Conservation (phyloP, 1,139 yeast genomes). For the Saccharomyces uvarum region DNA sequence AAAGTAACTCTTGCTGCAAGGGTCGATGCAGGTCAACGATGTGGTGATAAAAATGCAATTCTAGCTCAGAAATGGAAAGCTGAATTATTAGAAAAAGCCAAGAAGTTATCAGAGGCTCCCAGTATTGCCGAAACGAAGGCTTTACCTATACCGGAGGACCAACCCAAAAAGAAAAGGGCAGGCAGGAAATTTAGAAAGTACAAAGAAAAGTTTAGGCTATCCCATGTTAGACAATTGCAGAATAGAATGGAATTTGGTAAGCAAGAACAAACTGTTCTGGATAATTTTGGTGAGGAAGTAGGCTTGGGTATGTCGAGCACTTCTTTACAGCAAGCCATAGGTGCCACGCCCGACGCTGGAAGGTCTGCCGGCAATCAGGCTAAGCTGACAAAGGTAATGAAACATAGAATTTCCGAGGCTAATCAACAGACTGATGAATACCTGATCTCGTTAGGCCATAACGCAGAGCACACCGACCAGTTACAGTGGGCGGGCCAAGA, state of each 20-base stretch:
- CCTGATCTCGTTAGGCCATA: constrained; percentile 7
- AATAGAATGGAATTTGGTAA: constrained; percentile 80
- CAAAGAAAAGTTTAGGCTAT: constrained; percentile 72
- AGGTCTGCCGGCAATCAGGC: constrained; percentile 40
- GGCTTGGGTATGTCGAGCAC: constrained; percentile 65
- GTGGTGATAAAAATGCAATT: constrained; percentile 40
- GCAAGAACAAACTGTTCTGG: constrained; percentile 54
- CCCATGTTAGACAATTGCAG: constrained; percentile 76
- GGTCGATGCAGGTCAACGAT: constrained; percentile 42
- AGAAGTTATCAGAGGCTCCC: constrained; percentile 73
- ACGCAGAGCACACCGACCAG: neutral
- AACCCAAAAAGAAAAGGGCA: constrained; percentile 74
- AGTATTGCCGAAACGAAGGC: constrained; percentile 63
- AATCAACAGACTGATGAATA: constrained; percentile 16
- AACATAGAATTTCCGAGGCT: constrained; percentile 36
- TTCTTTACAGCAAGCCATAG: constrained; percentile 14
- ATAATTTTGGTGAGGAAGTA: constrained; percentile 68
- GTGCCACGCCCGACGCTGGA: constrained; percentile 5
- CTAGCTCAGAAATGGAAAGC: constrained; percentile 51
- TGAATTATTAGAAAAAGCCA: constrained; percentile 58
- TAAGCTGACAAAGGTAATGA: constrained; percentile 48
- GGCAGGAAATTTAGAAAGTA: constrained; percentile 74
- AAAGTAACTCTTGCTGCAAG: constrained; percentile 80
- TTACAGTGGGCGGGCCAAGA: neutral
- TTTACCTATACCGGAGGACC: constrained; percentile 74